Conservation (phyloP, 345 rosid genomes). For the Eucalyptus cloeziana region DNA sequence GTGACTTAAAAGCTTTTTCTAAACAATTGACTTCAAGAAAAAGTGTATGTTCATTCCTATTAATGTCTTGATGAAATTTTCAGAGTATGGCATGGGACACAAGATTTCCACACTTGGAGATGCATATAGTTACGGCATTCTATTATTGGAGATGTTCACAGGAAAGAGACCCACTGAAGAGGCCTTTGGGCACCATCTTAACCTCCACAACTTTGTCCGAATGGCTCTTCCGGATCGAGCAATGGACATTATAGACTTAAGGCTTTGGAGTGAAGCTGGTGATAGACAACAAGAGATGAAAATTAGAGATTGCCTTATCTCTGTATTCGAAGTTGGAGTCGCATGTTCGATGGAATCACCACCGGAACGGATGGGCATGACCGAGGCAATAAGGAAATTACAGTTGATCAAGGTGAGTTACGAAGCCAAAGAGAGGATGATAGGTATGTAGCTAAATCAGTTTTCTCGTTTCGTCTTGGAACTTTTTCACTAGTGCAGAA, state of each 20-base stretch:
- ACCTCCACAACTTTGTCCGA: not conserved
- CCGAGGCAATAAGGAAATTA: not conserved
- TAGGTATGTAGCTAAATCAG: not conserved
- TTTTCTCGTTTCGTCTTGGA: not conserved
- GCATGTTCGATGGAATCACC: not conserved
- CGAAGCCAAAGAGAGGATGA: not conserved
- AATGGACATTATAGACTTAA: not conserved
- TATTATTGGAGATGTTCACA: not conserved
- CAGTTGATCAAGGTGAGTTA: not conserved
- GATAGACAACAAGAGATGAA: not conserved
- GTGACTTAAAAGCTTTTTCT: not conserved
- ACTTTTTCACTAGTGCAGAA: not conserved
- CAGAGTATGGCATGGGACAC: not conserved
- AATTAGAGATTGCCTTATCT: not conserved
- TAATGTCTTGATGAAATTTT: not conserved
- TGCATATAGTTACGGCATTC: not conserved
- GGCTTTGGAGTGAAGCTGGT: not conserved
- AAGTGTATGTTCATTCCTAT: not conserved
- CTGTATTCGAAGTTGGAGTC: not conserved
- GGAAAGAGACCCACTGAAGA: not conserved
- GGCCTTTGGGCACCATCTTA: not conserved
- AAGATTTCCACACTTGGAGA: not conserved
- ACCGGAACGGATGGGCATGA: accelerated
- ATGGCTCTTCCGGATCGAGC: not conserved
- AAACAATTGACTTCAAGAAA: not conserved